Percentiles rank a stretch among this genome's conserved stretches.
phyloP scores from a whole-genome alignment of 805 yeast genomes.

The Nematodospora valgi region DNA sequence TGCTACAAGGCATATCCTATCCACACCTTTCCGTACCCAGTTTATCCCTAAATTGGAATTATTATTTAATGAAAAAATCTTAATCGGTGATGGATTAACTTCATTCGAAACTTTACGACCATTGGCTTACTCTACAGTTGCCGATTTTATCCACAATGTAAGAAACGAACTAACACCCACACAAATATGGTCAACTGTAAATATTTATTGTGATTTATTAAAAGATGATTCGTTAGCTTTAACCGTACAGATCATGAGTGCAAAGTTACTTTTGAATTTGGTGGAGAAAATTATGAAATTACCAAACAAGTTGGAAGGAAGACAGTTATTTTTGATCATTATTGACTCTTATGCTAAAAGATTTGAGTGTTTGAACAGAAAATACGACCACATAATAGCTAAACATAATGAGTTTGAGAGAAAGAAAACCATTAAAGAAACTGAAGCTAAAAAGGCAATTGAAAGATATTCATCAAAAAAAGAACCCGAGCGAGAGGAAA shows the following conservation, averaged over 20 bases:
- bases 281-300: conserved; percentile 84
- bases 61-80: conserved; percentile 78
- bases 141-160: conserved; percentile 92
- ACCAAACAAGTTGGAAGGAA: conserved; percentile 75
- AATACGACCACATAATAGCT: conserved; percentile 61
- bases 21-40: conserved; percentile 78
- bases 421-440: conserved; percentile 35
- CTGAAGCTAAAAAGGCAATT: conserved; percentile 41
- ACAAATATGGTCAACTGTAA: conserved; percentile 85
- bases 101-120: conserved; percentile 88
- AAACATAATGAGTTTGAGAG: conserved; percentile 55
- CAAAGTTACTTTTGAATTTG: conserved; percentile 79
- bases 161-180: conserved; percentile 76
- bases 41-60: conserved; percentile 84
- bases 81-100: conserved; percentile 91
- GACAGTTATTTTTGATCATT: conserved; percentile 80
- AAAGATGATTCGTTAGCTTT: conserved; percentile 80
- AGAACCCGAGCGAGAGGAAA: conserved; percentile 1
- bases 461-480: conserved; percentile 31
- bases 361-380: conserved; percentile 69
- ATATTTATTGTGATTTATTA: conserved; percentile 73
- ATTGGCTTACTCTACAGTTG: conserved; percentile 90
- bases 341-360: conserved; percentile 85
- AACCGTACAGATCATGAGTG: conserved; percentile 95
- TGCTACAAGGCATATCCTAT: conserved; percentile 90